Base-by-base conservation (phyloP, 2,329 filamentous ascomycete species). In the Colletotrichum cuscutae region DNA sequence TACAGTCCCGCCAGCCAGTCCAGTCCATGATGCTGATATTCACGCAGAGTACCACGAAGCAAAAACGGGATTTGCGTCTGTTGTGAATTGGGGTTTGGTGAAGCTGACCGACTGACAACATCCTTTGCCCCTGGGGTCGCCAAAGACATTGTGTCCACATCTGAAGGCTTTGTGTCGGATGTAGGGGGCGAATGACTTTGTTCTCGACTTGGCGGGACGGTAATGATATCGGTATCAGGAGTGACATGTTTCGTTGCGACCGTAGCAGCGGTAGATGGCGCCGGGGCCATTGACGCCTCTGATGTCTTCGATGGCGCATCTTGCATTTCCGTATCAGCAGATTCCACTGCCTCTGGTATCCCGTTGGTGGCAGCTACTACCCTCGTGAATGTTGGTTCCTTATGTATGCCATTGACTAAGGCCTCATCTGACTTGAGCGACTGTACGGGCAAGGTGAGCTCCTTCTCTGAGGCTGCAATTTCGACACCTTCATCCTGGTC, bases 1-100 rank as follows among this genome's bases (percentile, higher is more conserved):
- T 99, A 98, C 1, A 99, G 88, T 0, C 95, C 94, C 2, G 95
- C 95, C 59, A 99, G 91, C 97, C 97, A 99, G 80, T 99, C 97
- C 8, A 99, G 85, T n/a, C 97, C 97, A 78, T 94, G 94, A 78
- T 98, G 97, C 78, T 99, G 97, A 79, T 99, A 99, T 81, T 98
- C 96, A 80, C 97, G 93, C 12, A 99, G 85, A 0, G 91, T 97
- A 24, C 97, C 97, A 62, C 97, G 92, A 0, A 98, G 86, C 12
- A 99, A 88, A 74, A 95, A 93, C 0, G 95, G 95, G 12, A 97
- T 89, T 8, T 93, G 91, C 0, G 92, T 95, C 76, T 92, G 93
- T 71, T 87, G 86, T 19, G 68, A 66, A 37, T 66, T 58, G 1
- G 81, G 77, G 19, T 79, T 76, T 1, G 81, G 78, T 3, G 82